These are phyloP conservation scores for Mycena maculata DNA, from an alignment of 768 basidiomycete species.

Conservation along the genomic window DNA sequence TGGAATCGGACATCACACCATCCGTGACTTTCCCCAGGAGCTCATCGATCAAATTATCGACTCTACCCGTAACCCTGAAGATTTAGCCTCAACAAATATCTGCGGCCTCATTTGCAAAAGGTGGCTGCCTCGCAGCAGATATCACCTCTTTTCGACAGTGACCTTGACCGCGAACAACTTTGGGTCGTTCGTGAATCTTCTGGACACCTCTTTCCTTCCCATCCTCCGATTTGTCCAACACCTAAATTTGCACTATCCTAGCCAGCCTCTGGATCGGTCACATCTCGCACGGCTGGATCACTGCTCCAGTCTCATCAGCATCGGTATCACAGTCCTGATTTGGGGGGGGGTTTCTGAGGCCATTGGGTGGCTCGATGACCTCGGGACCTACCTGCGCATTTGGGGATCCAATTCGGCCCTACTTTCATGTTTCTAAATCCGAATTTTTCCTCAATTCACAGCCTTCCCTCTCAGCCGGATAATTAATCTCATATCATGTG, in stretches of 20 bases:
- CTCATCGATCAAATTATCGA: not conserved
- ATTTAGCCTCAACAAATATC: not conserved
- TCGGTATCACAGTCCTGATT: not conserved
- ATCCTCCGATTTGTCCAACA: not conserved
- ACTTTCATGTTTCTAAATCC: too few relatives aligned
- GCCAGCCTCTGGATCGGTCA: not conserved
- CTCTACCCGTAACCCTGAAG: not conserved
- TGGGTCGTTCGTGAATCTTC: not conserved
- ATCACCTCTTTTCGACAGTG: not conserved
- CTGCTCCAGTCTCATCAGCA: not conserved
- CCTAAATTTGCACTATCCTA: not conserved
- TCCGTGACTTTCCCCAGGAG: not conserved
- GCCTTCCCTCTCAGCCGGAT: not conserved
- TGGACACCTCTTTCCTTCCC: not conserved
- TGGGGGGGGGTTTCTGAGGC: too few relatives aligned
- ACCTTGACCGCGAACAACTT: not conserved
- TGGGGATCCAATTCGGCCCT: not conserved
- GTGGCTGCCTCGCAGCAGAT: constrained; percentile 4
- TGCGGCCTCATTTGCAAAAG: constrained; percentile 8
- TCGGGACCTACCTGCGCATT: not conserved
- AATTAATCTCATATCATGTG: not conserved
- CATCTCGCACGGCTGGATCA: not conserved
- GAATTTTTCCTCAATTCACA: too few relatives aligned
- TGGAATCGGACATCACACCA: constrained; percentile 20
- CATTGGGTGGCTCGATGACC: not conserved